Percentiles rank a stretch among this genome's conserved stretches.
phyloP scores from a whole-genome alignment of 768 basidiomycete species.

The Russula emetica region DNA sequence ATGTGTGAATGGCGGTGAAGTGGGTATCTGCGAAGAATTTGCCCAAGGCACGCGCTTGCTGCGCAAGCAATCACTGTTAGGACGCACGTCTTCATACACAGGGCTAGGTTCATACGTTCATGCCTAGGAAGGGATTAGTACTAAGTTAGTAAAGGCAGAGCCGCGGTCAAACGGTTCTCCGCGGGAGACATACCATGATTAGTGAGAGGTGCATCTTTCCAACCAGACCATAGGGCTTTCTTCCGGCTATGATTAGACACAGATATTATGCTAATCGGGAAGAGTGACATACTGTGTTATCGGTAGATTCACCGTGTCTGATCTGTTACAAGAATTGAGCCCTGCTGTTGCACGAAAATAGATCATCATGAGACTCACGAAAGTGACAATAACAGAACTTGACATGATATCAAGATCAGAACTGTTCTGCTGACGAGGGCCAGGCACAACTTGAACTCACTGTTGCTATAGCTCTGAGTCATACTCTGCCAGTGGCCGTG shows the following conservation, averaged over 20 bases:
- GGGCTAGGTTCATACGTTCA: slow-evolving; percentile 32
- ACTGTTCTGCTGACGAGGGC: no score
- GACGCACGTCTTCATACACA: not conserved
- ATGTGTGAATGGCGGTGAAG: slow-evolving; percentile 59
- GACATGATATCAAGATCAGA: slow-evolving; percentile 11
- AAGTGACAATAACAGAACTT: slow-evolving; percentile 31
- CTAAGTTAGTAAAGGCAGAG: not conserved
- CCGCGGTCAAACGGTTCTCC: not conserved
- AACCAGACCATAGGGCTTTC: slow-evolving; percentile 66
- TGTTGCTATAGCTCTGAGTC: no score
- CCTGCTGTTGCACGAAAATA: not conserved
- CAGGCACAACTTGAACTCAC: no score
- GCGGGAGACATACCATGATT: slow-evolving; percentile 55
- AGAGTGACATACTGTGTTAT: slow-evolving; percentile 54
- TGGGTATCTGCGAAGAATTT: slow-evolving; percentile 44
- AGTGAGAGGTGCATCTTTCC: slow-evolving; percentile 66
- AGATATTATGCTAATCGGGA: not conserved
- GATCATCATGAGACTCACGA: slow-evolving; percentile 30
- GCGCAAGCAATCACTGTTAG: not conserved
- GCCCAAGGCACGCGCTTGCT: slow-evolving; percentile 46
- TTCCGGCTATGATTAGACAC: not conserved
- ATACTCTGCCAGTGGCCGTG: no score
- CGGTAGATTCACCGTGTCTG: slow-evolving; percentile 73
- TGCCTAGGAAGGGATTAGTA: slow-evolving; percentile 28
- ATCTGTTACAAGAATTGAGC: slow-evolving; percentile 40